phyloP scores from a whole-genome alignment of 805 yeast genomes.

The Yarrowia sp. region DNA sequence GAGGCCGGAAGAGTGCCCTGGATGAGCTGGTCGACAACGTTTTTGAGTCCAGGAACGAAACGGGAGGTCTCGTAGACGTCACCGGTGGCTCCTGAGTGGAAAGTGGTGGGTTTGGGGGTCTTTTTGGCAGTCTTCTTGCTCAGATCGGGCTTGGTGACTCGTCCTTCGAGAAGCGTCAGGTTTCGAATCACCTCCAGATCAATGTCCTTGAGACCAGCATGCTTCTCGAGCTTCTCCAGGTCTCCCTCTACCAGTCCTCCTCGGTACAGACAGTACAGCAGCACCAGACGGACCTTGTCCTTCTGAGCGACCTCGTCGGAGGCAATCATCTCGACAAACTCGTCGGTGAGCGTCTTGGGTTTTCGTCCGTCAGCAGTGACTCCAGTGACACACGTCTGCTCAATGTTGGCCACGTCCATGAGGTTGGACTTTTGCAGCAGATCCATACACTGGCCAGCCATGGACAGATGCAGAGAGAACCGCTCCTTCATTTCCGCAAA shows the following conservation, averaged over 20 bases:
- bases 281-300: conserved; percentile 77
- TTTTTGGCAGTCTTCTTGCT: conserved; percentile 44
- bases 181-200: conserved; percentile 63
- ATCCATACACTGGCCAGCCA: conserved; percentile 67
- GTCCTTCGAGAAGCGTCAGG: conserved; percentile 65
- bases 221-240: conserved; percentile 69
- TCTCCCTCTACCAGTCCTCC: conserved; percentile 74
- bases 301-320: conserved; percentile 54
- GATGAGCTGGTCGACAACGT: conserved; percentile 61
- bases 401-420: conserved; percentile 80
- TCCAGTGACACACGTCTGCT: conserved; percentile 82
- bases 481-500: conserved; percentile 51
- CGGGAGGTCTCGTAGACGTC: conserved; percentile 56
- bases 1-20: conserved; percentile 60
- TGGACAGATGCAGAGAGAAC: conserved; percentile 50
- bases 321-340: conserved; percentile 61
- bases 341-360: conserved; percentile 63
- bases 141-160: conserved; percentile 56
- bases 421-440: conserved; percentile 64
- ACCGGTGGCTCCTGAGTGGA: conserved; percentile 45
- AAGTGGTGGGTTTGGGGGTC: conserved; percentile 44
- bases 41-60: conserved; percentile 71
- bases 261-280: conserved; percentile 77
- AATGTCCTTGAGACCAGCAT: conserved; percentile 54
- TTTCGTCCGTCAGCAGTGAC: conserved; percentile 69